These are phyloP conservation scores for Fragaria vesca DNA, from an alignment of 306 rosid genomes.

Conservation along the genomic window DNA sequence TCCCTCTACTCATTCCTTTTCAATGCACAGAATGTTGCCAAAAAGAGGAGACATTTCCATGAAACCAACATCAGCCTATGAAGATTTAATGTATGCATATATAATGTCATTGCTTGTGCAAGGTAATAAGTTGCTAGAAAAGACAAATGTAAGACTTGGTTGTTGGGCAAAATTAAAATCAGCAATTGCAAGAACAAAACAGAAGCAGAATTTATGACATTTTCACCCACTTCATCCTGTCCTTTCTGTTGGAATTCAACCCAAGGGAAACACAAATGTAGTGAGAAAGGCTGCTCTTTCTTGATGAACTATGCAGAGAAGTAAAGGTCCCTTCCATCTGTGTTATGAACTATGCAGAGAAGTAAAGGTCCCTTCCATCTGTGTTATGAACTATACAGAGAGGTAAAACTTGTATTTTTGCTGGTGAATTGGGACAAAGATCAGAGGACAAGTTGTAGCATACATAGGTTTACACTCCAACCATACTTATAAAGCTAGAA, in stretches of 20 bases:
- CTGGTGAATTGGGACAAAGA: conserved; percentile 11
- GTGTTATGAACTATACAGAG: conserved; percentile 3
- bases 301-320: background rate
- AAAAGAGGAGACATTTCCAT: background rate
- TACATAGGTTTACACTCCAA: background rate
- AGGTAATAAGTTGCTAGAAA: conserved; percentile 2
- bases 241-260: background rate
- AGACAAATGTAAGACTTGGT: conserved; percentile 1
- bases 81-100: background rate
- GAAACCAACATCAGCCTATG: background rate
- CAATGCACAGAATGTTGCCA: background rate
- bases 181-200: conserved; percentile 1
- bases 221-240: conserved; percentile 9
- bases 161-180: conserved; percentile 5
- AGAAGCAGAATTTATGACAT: conserved; percentile 16
- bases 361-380: background rate
- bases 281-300: conserved; percentile 6
- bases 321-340: background rate
- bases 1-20: background rate
- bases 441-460: conserved; percentile 10
- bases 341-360: background rate
- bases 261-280: background rate
- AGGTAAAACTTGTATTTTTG: conserved; percentile 17
- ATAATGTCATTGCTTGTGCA: conserved; percentile 1
- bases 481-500: background rate